Percentiles rank a stretch among this genome's conserved stretches.
Conservation (phyloP, 2,329 filamentous ascomycete genomes). For the Fonsecaea multimorphosa region DNA sequence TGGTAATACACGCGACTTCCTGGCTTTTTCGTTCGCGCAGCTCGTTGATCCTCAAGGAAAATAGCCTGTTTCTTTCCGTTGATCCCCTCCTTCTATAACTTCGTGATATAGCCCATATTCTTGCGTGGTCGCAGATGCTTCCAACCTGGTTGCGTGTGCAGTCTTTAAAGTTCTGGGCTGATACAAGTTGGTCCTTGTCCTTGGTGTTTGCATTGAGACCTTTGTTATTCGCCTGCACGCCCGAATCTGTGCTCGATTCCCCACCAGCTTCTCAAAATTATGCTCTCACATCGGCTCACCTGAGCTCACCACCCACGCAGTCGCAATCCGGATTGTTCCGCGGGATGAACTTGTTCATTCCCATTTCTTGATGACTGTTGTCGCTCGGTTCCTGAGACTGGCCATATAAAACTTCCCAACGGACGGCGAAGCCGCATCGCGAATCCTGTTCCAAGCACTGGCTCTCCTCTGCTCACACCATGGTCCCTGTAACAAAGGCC, state of each 20-base stretch:
- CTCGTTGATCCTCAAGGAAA: background rate
- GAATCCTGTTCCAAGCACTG: background rate
- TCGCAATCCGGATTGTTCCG: background rate
- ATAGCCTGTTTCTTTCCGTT: background rate
- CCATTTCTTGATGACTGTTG: background rate
- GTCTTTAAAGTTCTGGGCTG: background rate
- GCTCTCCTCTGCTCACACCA: background rate
- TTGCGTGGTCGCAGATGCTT: background rate
- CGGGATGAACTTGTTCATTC: background rate
- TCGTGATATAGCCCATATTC: background rate
- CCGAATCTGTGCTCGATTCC: background rate
- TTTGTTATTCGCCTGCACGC: background rate
- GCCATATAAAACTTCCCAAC: background rate
- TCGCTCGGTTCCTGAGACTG: background rate
- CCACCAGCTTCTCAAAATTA: background rate
- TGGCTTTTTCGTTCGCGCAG: background rate
- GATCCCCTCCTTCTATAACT: background rate
- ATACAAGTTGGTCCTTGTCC: background rate
- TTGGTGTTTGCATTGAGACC: background rate
- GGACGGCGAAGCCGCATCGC: background rate
- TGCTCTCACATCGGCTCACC: background rate
- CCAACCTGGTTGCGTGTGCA: background rate
- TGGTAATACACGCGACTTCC: background rate
- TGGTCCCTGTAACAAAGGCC: slow-evolving; percentile 19
- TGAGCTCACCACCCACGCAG: background rate